A percentile compares a stretch with the other conserved stretches of the same genome.
Conservation (phyloP, 225 moss, liverwort and hornwort species). For the Anthoceros angustus region DNA sequence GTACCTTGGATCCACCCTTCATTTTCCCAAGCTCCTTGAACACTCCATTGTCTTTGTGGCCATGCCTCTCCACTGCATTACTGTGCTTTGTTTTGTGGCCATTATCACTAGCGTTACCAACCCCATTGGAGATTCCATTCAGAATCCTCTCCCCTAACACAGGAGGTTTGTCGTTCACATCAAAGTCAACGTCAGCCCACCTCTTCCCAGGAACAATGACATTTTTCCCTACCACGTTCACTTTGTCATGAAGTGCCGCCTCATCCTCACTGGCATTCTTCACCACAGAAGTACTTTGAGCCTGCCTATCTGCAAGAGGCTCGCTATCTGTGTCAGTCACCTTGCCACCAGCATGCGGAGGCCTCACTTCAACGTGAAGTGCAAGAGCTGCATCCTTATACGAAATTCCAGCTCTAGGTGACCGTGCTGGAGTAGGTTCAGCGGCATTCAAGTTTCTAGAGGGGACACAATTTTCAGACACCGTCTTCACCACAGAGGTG, state of each 20-base stretch:
- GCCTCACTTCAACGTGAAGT: background rate
- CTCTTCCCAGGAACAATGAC: background rate
- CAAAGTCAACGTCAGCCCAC: background rate
- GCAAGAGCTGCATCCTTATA: slow-evolving; percentile 1
- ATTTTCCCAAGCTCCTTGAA: no score
- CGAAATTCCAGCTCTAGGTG: background rate
- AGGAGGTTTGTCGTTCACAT: background rate
- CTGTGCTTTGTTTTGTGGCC: no score
- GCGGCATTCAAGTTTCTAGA: background rate
- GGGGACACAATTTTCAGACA: background rate
- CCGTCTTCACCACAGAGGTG: no score
- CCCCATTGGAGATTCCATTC: background rate
- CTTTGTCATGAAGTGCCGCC: background rate
- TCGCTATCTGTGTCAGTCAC: background rate
- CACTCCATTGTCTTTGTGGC: no score
- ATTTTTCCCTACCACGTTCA: background rate
- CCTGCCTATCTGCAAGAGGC: no score
- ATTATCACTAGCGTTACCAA: background rate
- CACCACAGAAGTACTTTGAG: background rate
- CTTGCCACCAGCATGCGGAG: background rate
- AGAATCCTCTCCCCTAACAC: background rate
- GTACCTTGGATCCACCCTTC: no score
- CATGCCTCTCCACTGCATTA: no score
- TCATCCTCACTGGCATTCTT: background rate
- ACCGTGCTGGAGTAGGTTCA: background rate